Percentiles rank a stretch among this genome's conserved stretches.
Evolutionary conservation across 1,139 yeast species (phyloP).

Genomic region (Meyerozyma smithsonii): DNA sequence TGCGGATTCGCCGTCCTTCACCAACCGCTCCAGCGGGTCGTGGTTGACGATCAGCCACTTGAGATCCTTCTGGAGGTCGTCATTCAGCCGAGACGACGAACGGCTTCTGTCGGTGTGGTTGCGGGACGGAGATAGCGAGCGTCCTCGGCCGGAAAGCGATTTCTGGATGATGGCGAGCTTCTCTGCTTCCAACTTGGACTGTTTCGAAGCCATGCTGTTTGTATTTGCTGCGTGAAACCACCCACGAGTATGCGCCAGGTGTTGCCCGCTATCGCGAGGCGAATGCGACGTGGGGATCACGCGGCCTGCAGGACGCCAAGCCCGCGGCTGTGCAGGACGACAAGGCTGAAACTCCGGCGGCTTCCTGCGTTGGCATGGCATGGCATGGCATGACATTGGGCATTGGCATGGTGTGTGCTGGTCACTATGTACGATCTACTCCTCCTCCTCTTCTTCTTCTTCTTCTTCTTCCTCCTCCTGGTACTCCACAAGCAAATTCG

Average conservation of each 20-base stretch:
- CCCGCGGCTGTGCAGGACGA: too few species aligned
- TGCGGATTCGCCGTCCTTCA: conserved; percentile 11
- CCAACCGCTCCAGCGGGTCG: conserved; percentile 58
- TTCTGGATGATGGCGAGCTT: conserved; percentile 39
- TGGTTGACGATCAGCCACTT: conserved; percentile 48
- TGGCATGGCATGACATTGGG: too few species aligned
- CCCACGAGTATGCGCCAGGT: background rate
- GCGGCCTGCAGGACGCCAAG: conserved; percentile 1
- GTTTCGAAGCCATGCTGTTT: conserved; percentile 38
- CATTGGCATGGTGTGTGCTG: background rate
- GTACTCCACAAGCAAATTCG: conserved; percentile 36
- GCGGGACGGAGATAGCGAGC: conserved; percentile 36
- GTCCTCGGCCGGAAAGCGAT: conserved; percentile 33
- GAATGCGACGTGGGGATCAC: background rate
- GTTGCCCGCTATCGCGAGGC: background rate
- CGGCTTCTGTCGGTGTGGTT: conserved; percentile 23
- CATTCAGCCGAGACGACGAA: conserved; percentile 35
- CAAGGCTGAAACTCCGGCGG: too few species aligned
- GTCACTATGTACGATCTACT: too few species aligned
- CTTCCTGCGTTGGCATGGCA: too few species aligned
- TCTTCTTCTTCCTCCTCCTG: conserved; percentile 18
- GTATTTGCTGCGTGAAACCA: too few species aligned
- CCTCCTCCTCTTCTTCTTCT: conserved; percentile 11
- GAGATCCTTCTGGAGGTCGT: conserved; percentile 34
- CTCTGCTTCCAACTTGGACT: conserved; percentile 41